Evolutionary conservation across 495 filamentous ascomycete genomes (phyloP).

Genomic region (Chaetomium tenue): DNA sequence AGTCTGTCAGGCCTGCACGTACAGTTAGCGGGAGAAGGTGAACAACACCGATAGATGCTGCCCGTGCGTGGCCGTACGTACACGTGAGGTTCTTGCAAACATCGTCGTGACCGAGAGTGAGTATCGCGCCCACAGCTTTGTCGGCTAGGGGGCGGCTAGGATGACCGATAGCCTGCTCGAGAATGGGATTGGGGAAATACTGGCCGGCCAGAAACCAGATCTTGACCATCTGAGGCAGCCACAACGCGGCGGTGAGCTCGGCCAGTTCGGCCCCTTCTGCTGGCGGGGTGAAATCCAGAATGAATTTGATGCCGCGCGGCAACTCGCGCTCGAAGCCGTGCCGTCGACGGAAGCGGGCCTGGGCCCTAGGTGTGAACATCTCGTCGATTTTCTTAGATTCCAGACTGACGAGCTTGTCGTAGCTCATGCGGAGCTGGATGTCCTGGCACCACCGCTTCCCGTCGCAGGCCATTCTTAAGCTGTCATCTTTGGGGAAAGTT

Average conservation of each 20-base stretch:
- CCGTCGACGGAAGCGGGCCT: conserved; percentile 33
- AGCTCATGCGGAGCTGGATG: conserved; percentile 45
- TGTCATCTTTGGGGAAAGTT: conserved; percentile 42
- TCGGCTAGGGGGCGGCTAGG: conserved; percentile 26
- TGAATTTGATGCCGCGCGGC: conserved; percentile 50
- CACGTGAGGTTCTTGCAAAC: conserved; percentile 28
- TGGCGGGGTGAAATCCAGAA: conserved; percentile 63
- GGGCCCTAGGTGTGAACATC: conserved; percentile 47
- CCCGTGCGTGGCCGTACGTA: conserved; percentile 1
- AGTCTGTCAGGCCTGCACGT: conserved; percentile 22
- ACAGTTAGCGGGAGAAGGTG: neutral
- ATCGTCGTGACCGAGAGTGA: conserved; percentile 39
- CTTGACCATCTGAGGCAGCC: conserved; percentile 53
- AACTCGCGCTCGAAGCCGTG: conserved; percentile 33
- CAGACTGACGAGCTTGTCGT: conserved; percentile 45
- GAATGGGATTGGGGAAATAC: conserved; percentile 36
- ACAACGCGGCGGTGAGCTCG: conserved; percentile 56
- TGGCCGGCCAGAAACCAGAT: conserved; percentile 50
- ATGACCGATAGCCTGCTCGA: conserved; percentile 3
- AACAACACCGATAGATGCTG: neutral
- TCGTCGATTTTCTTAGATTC: conserved; percentile 51
- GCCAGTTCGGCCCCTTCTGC: conserved; percentile 58
- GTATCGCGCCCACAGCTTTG: conserved; percentile 29
- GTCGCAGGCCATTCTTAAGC: conserved; percentile 21
- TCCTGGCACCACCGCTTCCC: conserved; percentile 28